Evolutionary conservation across 208 protist species (phyloP).

Genomic region (Trypanosoma lewisi): DNA sequence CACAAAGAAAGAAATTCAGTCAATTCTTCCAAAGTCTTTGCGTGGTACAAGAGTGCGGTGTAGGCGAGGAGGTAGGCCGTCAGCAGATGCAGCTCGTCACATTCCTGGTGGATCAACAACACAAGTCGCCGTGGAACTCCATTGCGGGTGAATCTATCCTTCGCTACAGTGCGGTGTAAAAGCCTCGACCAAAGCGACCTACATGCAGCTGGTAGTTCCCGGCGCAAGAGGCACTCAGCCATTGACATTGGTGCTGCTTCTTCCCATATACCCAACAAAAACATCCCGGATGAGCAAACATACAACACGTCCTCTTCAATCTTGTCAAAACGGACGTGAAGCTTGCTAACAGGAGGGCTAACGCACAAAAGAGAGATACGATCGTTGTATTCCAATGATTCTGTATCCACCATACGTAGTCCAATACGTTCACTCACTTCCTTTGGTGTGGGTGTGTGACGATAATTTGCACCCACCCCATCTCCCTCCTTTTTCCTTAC

Average conservation of each 20-base stretch:
- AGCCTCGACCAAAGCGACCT: conserved; percentile 9
- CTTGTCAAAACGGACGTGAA: conserved; percentile 46
- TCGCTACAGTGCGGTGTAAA: background rate
- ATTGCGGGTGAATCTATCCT: background rate
- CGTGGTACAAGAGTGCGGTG: conserved; percentile 57
- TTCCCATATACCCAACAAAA: conserved; percentile 76
- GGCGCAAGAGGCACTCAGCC: conserved; percentile 45
- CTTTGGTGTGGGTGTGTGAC: conserved; percentile 42
- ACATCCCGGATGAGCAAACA: conserved; percentile 48
- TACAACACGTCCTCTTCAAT: conserved; percentile 73
- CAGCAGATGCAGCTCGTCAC: conserved; percentile 52
- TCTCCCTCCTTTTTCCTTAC: too few relatives aligned
- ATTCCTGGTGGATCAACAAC: conserved; percentile 69
- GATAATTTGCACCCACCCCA: conserved; percentile 19
- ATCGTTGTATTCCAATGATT: conserved; percentile 25
- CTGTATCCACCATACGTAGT: conserved; percentile 25
- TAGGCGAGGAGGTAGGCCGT: conserved; percentile 73
- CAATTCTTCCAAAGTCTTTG: conserved; percentile 36
- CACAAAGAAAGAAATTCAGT: conserved; percentile 54
- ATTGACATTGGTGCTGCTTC: conserved; percentile 38
- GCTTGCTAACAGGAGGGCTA: conserved; percentile 56
- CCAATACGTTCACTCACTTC: conserved; percentile 60
- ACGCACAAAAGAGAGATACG: conserved; percentile 53
- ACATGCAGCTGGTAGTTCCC: conserved; percentile 35
- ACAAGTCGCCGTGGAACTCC: conserved; percentile 34